A percentile compares a stretch with the other conserved stretches of the same genome.
Conservation (phyloP, 495 filamentous ascomycete species). For the Penicillium argentinense region DNA sequence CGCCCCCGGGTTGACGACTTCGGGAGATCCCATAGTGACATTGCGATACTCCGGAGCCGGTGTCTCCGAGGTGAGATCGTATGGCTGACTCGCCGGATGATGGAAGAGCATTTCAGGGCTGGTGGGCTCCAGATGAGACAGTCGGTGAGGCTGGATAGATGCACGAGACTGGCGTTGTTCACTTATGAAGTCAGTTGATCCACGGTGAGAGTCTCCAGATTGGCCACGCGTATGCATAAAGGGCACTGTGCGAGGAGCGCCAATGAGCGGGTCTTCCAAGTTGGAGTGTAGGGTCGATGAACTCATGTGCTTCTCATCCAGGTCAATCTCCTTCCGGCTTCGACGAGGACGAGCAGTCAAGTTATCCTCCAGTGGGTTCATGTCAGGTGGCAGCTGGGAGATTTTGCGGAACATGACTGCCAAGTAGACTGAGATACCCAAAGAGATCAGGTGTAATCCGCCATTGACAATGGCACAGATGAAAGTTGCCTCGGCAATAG, state of each 20-base stretch:
- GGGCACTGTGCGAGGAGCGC: slow-evolving; percentile 60
- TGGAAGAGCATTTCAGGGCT: slow-evolving; percentile 35
- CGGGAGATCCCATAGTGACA: slow-evolving; percentile 17
- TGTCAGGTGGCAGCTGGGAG: slow-evolving; percentile 75
- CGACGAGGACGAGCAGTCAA: slow-evolving; percentile 77
- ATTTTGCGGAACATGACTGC: slow-evolving; percentile 78
- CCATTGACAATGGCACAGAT: slow-evolving; percentile 59
- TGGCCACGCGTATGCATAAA: slow-evolving; percentile 72
- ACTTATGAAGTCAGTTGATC: slow-evolving; percentile 23
- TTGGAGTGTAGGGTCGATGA: slow-evolving; percentile 54
- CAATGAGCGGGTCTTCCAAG: slow-evolving; percentile 59
- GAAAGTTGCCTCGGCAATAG: slow-evolving; percentile 63
- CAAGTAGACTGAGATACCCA: slow-evolving; percentile 69
- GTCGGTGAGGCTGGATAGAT: slow-evolving; percentile 19
- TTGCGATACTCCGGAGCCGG: slow-evolving; percentile 29
- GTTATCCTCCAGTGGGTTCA: slow-evolving; percentile 88
- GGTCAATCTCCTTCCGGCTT: slow-evolving; percentile 67
- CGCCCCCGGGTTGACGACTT: slow-evolving; percentile 16
- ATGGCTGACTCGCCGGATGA: slow-evolving; percentile 22
- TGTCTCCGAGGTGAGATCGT: slow-evolving; percentile 27
- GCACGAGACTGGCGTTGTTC: slow-evolving; percentile 24
- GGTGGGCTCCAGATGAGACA: slow-evolving; percentile 38
- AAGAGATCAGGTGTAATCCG: slow-evolving; percentile 67
- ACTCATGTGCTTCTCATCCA: slow-evolving; percentile 55
- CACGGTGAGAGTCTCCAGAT: slow-evolving; percentile 42